These are phyloP conservation scores for Prunus campanulata DNA, from an alignment of 306 rosid genomes.

Conservation along the genomic window DNA sequence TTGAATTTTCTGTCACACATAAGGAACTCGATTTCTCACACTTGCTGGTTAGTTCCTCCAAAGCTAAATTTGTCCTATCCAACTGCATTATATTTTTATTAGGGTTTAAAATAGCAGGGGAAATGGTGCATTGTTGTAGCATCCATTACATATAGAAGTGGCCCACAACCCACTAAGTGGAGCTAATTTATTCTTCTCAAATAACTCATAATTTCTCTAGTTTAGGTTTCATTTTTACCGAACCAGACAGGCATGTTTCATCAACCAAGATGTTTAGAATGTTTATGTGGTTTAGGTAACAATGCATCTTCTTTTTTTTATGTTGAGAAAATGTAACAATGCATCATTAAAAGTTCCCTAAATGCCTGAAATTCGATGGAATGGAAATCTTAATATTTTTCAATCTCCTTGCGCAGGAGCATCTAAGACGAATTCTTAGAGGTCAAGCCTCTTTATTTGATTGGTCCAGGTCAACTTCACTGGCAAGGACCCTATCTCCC, in stretches of 20 bases:
- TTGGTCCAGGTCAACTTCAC: conserved; percentile 89
- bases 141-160: neutral
- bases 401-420: conserved; percentile 63
- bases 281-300: neutral
- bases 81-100: conserved; percentile 11
- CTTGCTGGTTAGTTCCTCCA: conserved; percentile 77
- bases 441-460: conserved; percentile 97
- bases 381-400: conserved; percentile 17
- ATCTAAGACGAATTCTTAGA: conserved; percentile 88
- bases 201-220: neutral
- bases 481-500: conserved; percentile 95
- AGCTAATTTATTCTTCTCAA: neutral
- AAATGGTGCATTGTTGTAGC: neutral
- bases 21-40: conserved; percentile 99
- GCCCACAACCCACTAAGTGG: neutral
- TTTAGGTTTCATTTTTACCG: neutral
- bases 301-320: neutral
- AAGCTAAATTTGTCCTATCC: conserved; percentile 27
- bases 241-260: neutral
- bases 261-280: neutral
- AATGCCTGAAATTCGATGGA: conserved; percentile 9
- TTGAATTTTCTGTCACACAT: conserved; percentile 92
- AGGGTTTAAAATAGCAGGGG: neutral
- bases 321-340: neutral
- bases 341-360: neutral